A percentile compares a stretch with the other conserved stretches of the same genome.
These are phyloP conservation scores for Ceratocystis destructans DNA, from an alignment of 2,329 filamentous ascomycete genomes.

Conservation along the genomic window DNA sequence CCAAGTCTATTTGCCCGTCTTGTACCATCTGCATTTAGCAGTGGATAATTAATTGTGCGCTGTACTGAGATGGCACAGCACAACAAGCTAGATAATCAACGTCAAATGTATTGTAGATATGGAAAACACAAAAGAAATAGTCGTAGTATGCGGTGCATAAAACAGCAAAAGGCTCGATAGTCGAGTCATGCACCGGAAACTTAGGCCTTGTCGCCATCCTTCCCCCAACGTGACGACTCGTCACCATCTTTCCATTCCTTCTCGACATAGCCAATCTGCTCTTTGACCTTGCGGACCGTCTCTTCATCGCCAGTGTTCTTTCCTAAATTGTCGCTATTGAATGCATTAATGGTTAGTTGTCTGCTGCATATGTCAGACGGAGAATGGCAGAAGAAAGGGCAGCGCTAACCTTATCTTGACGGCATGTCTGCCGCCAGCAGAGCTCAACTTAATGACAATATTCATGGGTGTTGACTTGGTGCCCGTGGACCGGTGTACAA, in stretches of 20 bases:
- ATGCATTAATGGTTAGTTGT: constrained; percentile 12
- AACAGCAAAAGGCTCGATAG: not conserved
- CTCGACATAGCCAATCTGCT: constrained; percentile 72
- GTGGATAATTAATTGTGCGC: no score
- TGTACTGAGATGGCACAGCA: no score
- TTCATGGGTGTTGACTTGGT: constrained; percentile 85
- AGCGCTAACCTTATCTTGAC: constrained; percentile 62
- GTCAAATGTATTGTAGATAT: no score
- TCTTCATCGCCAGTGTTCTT: constrained; percentile 87
- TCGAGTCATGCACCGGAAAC: constrained; percentile 4
- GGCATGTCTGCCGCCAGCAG: constrained; percentile 64
- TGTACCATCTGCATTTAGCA: not conserved
- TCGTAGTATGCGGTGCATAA: not conserved
- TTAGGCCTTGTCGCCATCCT: constrained; percentile 26
- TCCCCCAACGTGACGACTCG: constrained; percentile 71
- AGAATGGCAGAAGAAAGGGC: constrained; percentile 12
- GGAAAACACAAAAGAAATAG: not conserved
- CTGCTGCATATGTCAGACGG: not conserved
- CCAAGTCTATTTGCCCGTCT: no score
- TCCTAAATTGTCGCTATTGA: constrained; percentile 56
- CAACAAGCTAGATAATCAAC: not conserved
- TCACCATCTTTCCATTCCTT: constrained; percentile 71
- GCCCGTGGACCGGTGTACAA: constrained; percentile 53
- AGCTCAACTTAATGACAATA: constrained; percentile 94
- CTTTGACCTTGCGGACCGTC: constrained; percentile 72